Evolutionary conservation across 495 filamentous ascomycete species (phyloP), one percentile per base, ranked within the genome.

Genomic region (Parathielavia hyrcaniae): DNA sequence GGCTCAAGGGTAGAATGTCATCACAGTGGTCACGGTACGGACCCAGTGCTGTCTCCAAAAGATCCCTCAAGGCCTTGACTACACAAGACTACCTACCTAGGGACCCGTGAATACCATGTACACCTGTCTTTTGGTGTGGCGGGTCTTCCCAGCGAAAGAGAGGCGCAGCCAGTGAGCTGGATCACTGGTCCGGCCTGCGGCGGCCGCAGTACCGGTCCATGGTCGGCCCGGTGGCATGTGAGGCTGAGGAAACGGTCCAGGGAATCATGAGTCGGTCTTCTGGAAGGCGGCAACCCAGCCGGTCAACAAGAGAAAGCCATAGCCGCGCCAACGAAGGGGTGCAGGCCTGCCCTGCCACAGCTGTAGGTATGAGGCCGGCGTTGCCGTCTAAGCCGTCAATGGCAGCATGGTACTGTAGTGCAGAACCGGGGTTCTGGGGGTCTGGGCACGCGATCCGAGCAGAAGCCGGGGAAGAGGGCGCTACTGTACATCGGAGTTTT

Each of bases 201-300:
- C 44, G n/a, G 16, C 58, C 19, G 38, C 47, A 26, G 20, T 53
- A 44, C 53, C 64, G 53, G 59, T 45, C 54, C 32, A 55, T 46
- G 47, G 40, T 36, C 56, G 57, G 62, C 41, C 55, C 30, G 49
- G 50, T 60, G 51, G 50, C 65, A 65, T 61, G 65, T 63, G 57
- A 65, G 59, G 60, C 44, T 62, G 60, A 51, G 60, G 40, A 26
- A 16, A 22, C 26, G 6, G 3, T 30, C 26, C 6, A 30, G n/a
- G n/a, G n/a, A n/a, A n/a, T 6, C 26, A 30, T 30, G 26, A 30
- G 6, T 30, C 26, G 3, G 26, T 30, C 26, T 30, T 30, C 26
- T 30, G 26, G 2, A 30, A 6, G 26, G 26, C 26, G 26, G 26
- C 26, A 30, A 30, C 48, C 9, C 8, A 50, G 16, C 47, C 13